Evolutionary conservation across 805 yeast species (phyloP), one percentile per base, ranked within the genome.

Genomic region (Schwanniomyces vanrijiae): DNA sequence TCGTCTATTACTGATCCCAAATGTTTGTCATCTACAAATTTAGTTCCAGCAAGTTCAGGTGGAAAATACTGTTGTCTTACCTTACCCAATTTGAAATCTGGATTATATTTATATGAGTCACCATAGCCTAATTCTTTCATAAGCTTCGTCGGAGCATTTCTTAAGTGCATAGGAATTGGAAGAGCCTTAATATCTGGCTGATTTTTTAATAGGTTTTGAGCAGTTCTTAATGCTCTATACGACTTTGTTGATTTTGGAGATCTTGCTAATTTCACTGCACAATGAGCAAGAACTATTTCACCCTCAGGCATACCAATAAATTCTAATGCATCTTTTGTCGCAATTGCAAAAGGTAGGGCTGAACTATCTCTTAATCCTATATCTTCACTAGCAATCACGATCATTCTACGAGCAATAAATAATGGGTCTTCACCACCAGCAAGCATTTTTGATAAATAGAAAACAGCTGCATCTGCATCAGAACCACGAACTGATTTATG

Each of bases 251-350:
- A 86, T 64, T 94, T 94, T 0, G 83, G 82, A 0, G 97, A 95
- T 45, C 81, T 68, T 0, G 97, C 95, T 20, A 94, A 70, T 55
- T 91, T 88, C n/a, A 87, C 90, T 1, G 96, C 91, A 65, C 97
- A 90, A 56, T 94, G 98, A 0, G 90, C 98, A 37, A 94, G 67
- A 5, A 90, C 83, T 20, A 88, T 75, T 61, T 91, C 96, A 2
- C 94, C 92, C 59, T 94, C 99, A 0, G 99, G 99, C 78, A 94
- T 73, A 0, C 99, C 99, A 18, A 94, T 78, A 64, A 87, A 88
- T 69, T 89, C 90, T 3, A 88, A 84, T 0, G 97, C 90, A 37
- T 89, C 88, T 62, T 88, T 88, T 0, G 96, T 81, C 0, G 97
- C 83, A 2, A 87, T 76, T 0, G 96, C 94, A 68, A 94, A 85